Conservation (phyloP, 352 stramenopile species). For the Phytophthora cajani region DNA sequence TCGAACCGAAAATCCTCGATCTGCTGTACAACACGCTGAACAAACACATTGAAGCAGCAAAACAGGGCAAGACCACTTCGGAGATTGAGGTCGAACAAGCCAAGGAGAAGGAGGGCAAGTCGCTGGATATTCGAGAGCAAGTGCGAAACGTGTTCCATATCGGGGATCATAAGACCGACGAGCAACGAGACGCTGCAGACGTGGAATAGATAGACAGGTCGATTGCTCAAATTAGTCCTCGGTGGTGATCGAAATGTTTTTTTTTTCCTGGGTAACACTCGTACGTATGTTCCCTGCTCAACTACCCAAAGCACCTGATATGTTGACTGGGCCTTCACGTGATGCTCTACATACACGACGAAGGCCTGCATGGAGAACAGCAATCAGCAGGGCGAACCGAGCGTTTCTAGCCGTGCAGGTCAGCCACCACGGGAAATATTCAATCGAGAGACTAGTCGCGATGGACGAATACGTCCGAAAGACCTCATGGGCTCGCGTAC, state of each 20-base stretch:
- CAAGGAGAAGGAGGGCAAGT: not conserved
- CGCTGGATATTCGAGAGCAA: not conserved
- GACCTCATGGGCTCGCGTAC: constrained; percentile 3
- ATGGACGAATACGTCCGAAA: constrained; percentile 24
- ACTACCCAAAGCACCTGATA: not conserved
- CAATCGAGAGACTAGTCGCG: constrained; percentile 21
- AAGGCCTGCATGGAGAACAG: not conserved
- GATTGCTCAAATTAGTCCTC: not conserved
- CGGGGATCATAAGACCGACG: not conserved
- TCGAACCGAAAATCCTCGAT: constrained; percentile 1
- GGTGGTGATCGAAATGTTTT: no score
- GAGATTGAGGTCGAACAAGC: not conserved
- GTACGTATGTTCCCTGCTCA: not conserved
- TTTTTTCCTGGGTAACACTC: no score
- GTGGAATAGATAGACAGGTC: not conserved
- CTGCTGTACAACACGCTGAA: constrained; percentile 3
- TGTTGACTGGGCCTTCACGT: no score
- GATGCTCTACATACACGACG: no score
- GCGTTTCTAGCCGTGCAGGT: constrained; percentile 16
- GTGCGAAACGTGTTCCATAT: not conserved
- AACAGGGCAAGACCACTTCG: constrained; percentile 4
- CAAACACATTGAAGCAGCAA: constrained; percentile 6
- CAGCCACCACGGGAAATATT: constrained; percentile 28
- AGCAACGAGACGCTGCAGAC: constrained; percentile 4
- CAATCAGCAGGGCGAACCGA: not conserved